Evolutionary conservation across 2,329 filamentous ascomycete genomes (phyloP).

Genomic region (Xylaria multiplex): DNA sequence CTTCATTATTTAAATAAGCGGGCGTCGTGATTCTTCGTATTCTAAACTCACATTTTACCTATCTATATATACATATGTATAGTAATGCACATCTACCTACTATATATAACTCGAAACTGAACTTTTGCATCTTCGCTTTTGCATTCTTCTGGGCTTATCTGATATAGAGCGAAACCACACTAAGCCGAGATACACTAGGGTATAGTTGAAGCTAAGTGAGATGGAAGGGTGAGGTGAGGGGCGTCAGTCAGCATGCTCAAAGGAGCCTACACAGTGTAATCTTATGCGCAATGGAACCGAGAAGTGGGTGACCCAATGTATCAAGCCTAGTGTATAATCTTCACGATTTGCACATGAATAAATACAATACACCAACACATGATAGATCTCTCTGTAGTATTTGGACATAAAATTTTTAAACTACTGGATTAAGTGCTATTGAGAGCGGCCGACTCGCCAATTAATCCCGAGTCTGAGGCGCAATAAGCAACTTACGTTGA

Average conservation of each 20-base stretch:
- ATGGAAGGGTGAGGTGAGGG: background rate
- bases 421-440: background rate
- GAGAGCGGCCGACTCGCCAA: too few species aligned
- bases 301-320: background rate
- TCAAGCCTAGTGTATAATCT: background rate
- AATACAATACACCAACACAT: background rate
- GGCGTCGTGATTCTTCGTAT: constrained; percentile 19
- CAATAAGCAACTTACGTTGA: too few species aligned
- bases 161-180: background rate
- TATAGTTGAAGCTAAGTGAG: background rate
- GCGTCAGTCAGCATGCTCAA: background rate
- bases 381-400: background rate
- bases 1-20: background rate
- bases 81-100: background rate
- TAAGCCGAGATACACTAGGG: background rate
- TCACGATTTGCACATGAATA: background rate
- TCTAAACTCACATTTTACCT: background rate
- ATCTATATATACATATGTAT: background rate
- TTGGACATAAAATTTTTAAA: background rate
- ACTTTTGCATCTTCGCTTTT: background rate
- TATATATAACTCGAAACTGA: constrained; percentile 3
- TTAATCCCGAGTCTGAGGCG: too few species aligned
- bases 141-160: background rate
- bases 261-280: background rate
- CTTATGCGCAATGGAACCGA: background rate